Evolutionary conservation across 306 rosid genomes (phyloP).

Genomic region (Urtica urens): DNA sequence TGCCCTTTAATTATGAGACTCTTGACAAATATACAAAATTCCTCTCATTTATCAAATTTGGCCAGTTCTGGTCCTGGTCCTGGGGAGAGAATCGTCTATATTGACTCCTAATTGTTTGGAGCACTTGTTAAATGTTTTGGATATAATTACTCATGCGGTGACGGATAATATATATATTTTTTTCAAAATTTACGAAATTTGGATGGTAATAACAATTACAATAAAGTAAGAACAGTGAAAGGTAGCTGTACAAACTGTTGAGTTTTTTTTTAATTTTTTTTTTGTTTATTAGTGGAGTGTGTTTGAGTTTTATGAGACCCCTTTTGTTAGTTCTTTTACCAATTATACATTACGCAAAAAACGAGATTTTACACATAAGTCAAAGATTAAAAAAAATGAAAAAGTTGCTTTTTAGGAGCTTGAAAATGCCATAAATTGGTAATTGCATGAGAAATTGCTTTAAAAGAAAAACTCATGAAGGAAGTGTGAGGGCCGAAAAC

Average conservation of each 20-base stretch:
- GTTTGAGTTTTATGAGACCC: too few species aligned
- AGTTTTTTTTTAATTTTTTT: too few species aligned
- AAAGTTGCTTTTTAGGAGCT: neutral
- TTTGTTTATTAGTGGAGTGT: too few species aligned
- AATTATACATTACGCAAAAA: too few species aligned
- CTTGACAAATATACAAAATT: neutral
- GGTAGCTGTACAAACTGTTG: too few species aligned
- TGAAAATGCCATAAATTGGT: neutral
- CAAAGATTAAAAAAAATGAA: neutral
- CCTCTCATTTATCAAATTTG: neutral
- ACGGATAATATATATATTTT: too few species aligned
- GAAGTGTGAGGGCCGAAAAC: conserved; percentile 17
- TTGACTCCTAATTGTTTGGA: conserved; percentile 32
- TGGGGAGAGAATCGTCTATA: conserved; percentile 4
- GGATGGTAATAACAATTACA: too few species aligned
- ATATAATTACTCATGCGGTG: too few species aligned
- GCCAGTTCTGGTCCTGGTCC: neutral
- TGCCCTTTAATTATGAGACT: conserved; percentile 11
- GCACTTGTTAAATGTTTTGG: conserved; percentile 8
- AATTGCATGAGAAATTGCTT: neutral
- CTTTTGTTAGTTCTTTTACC: too few species aligned
- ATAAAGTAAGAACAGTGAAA: too few species aligned
- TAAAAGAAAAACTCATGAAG: conserved; percentile 8
- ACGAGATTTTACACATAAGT: too few species aligned
- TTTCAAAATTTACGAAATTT: too few species aligned